phyloP scores from a whole-genome alignment of 768 basidiomycete genomes.

The Amanita rubescens region DNA sequence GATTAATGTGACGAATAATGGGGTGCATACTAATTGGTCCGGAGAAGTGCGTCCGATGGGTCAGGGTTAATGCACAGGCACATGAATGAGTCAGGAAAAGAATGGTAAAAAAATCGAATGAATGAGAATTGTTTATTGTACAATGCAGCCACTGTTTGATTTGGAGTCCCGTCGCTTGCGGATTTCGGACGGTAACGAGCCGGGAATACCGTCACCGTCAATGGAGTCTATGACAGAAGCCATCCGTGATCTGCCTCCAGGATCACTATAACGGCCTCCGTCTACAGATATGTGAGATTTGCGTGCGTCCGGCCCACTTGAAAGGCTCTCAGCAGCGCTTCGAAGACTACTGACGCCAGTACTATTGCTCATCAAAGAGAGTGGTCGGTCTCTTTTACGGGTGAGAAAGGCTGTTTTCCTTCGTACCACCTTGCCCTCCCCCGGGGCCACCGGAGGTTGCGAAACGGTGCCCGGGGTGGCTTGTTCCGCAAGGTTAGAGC shows the following conservation, averaged over 20 bases:
- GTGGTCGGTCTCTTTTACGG: slow-evolving; percentile 41
- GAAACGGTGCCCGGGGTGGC: slow-evolving; percentile 23
- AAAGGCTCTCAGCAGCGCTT: slow-evolving; percentile 41
- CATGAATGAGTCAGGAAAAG: background rate
- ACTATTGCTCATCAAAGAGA: slow-evolving; percentile 53
- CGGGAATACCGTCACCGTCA: slow-evolving; percentile 22
- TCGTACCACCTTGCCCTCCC: slow-evolving; percentile 9
- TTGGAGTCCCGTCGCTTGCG: slow-evolving; percentile 34
- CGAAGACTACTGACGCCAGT: slow-evolving; percentile 53
- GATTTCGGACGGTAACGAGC: slow-evolving; percentile 26
- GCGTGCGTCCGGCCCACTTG: slow-evolving; percentile 22
- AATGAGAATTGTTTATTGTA: slow-evolving; percentile 31
- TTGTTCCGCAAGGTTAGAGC: slow-evolving; percentile 47
- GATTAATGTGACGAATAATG: background rate
- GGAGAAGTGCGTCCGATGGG: background rate
- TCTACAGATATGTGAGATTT: slow-evolving; percentile 12
- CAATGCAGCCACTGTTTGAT: slow-evolving; percentile 35
- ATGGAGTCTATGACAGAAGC: slow-evolving; percentile 14
- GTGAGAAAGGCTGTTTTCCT: slow-evolving; percentile 16
- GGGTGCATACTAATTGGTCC: background rate
- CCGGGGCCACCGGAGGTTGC: slow-evolving; percentile 8
- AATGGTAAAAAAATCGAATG: slow-evolving; percentile 4
- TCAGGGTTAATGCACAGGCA: background rate
- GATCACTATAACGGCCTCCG: slow-evolving; percentile 17
- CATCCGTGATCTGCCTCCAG: slow-evolving; percentile 21